Conservation (phyloP, 306 rosid species). For the Cucumis sativus region Cucumber_9930_V3 NC_026655.2:2216001-2216500, state of each 20-base stretch:
- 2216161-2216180: slow-evolving; percentile 64
- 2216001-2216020: not conserved
- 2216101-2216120: not conserved
- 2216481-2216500: slow-evolving; percentile 74
- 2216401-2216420: slow-evolving; percentile 54
- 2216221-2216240: slow-evolving; percentile 63
- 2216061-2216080: not conserved
- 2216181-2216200: slow-evolving; percentile 76
- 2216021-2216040: not conserved
- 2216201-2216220: slow-evolving; percentile 61
- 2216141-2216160: slow-evolving; percentile 56
- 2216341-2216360: slow-evolving; percentile 53
- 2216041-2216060: not conserved
- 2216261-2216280: slow-evolving; percentile 62
- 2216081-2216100: not conserved
- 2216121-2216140: slow-evolving; percentile 51
- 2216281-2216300: slow-evolving; percentile 59
- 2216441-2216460: slow-evolving; percentile 70
- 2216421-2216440: slow-evolving; percentile 59
- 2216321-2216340: slow-evolving; percentile 88
- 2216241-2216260: slow-evolving; percentile 50
- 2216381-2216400: slow-evolving; percentile 69
- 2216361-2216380: slow-evolving; percentile 39
- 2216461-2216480: slow-evolving; percentile 54
- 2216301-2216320: slow-evolving; percentile 79